Evolutionary conservation across 306 rosid species (phyloP).

Genomic region (Clitoria ternatea): DNA sequence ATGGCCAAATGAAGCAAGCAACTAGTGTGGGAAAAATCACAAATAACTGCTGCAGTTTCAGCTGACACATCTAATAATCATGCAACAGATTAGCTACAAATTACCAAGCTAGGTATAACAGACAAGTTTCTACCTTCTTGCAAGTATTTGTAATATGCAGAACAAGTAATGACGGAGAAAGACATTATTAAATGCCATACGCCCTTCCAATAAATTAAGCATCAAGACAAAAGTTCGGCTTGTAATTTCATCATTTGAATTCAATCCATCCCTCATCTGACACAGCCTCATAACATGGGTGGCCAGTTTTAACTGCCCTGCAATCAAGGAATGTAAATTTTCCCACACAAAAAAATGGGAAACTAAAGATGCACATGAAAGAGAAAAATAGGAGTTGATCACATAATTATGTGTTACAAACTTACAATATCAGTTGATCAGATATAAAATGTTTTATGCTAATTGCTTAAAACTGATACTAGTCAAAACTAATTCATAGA

Average conservation of each 20-base stretch:
- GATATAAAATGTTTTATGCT: background rate
- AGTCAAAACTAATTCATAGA: background rate
- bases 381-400: background rate
- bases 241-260: constrained; percentile 43
- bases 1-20: background rate
- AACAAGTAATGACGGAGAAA: constrained; percentile 86
- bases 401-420: background rate
- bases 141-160: constrained; percentile 84
- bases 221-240: constrained; percentile 60
- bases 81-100: background rate
- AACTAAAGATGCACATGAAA: background rate
- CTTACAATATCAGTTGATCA: background rate
- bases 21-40: background rate
- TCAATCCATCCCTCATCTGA: constrained; percentile 59
- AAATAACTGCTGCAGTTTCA: background rate
- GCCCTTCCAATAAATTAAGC: constrained; percentile 75
- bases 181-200: constrained; percentile 69
- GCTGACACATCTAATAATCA: background rate
- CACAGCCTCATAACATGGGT: constrained; percentile 81
- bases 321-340: constrained; percentile 32
- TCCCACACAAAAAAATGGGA: background rate
- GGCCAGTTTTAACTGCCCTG: constrained; percentile 89
- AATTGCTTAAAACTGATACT: background rate
- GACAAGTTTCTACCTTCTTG: constrained; percentile 58
- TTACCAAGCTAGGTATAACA: background rate